Percentiles rank a stretch among this genome's conserved stretches.
phyloP scores from a whole-genome alignment of 192 early-diverging fungal species.

The Thoreauomyces humboldtii region DNA sequence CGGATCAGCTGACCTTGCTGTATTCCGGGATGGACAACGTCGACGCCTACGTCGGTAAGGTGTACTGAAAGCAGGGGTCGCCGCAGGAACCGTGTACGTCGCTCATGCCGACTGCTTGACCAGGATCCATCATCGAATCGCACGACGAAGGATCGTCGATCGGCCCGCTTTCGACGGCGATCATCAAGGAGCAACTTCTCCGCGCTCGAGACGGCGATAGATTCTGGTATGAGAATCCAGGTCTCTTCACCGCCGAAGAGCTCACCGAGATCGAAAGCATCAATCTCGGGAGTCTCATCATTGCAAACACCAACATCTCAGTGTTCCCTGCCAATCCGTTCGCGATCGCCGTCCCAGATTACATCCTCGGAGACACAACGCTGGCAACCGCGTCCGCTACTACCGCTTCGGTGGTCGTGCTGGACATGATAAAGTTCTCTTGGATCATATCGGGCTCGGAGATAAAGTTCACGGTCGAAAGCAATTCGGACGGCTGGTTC shows the following conservation, averaged over 20 bases:
- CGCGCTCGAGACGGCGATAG: constrained; percentile 47
- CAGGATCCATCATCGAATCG: neutral
- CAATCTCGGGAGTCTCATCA: constrained; percentile 32
- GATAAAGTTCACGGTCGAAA: constrained; percentile 31
- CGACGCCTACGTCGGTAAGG: constrained; percentile 36
- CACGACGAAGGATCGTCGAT: constrained; percentile 8
- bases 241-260: constrained; percentile 45
- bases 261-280: constrained; percentile 20
- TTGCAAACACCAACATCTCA: constrained; percentile 41
- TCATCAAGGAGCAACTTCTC: constrained; percentile 44
- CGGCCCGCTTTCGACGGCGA: constrained; percentile 32
- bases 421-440: constrained; percentile 20
- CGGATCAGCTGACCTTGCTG: constrained; percentile 11
- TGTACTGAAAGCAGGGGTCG: too few species aligned
- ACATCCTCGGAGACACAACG: neutral
- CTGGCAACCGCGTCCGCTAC: neutral
- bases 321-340: constrained; percentile 40
- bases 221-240: constrained; percentile 54
- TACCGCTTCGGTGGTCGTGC: constrained; percentile 9
- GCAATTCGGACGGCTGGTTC: constrained; percentile 41
- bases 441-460: constrained; percentile 25
- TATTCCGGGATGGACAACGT: constrained; percentile 34
- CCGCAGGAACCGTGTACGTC: too few species aligned
- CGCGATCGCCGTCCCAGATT: neutral
- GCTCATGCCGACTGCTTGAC: too few species aligned